Evolutionary conservation across 352 stramenopile species (phyloP).

Genomic region (Globisporangium heterothallicum): DNA sequence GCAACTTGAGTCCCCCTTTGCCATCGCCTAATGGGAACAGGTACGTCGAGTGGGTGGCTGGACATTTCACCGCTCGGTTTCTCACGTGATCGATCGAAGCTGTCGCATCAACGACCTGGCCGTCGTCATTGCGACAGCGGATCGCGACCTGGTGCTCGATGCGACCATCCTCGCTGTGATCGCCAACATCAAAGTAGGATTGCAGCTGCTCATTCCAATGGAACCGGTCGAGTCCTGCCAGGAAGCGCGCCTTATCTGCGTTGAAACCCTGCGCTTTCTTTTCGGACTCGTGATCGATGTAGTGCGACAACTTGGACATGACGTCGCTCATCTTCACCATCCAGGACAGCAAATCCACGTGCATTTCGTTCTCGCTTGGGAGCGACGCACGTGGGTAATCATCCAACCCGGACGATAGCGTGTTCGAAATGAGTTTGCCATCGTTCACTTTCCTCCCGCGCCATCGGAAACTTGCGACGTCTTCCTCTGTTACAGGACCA

Average conservation of each 20-base stretch:
- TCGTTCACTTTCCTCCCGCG: constrained; percentile 62
- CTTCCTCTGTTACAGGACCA: constrained; percentile 26
- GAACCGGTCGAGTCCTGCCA: constrained; percentile 38
- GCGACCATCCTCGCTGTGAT: constrained; percentile 66
- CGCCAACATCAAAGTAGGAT: constrained; percentile 77
- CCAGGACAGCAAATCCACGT: constrained; percentile 91
- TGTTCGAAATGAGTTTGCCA: constrained; percentile 86
- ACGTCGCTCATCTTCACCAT: constrained; percentile 73
- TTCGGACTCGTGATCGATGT: constrained; percentile 21
- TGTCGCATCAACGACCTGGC: constrained; percentile 36
- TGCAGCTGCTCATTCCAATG: constrained; percentile 69
- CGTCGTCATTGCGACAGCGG: constrained; percentile 50
- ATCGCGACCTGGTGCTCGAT: constrained; percentile 67
- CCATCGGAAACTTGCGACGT: constrained; percentile 64
- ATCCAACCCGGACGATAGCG: constrained; percentile 89
- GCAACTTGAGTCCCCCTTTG: constrained; percentile 60
- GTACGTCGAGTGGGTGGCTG: constrained; percentile 52
- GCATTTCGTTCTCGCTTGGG: constrained; percentile 72
- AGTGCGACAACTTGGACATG: constrained; percentile 38
- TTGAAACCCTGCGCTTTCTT: constrained; percentile 24
- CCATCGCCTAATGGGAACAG: constrained; percentile 82
- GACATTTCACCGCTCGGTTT: constrained; percentile 33
- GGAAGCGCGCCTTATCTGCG: constrained; percentile 30
- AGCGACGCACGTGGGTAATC: constrained; percentile 88
- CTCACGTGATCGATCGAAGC: constrained; percentile 31